Evolutionary conservation across 2,329 filamentous ascomycete genomes (phyloP).

Genomic region (Colletotrichum acutatum): DNA sequence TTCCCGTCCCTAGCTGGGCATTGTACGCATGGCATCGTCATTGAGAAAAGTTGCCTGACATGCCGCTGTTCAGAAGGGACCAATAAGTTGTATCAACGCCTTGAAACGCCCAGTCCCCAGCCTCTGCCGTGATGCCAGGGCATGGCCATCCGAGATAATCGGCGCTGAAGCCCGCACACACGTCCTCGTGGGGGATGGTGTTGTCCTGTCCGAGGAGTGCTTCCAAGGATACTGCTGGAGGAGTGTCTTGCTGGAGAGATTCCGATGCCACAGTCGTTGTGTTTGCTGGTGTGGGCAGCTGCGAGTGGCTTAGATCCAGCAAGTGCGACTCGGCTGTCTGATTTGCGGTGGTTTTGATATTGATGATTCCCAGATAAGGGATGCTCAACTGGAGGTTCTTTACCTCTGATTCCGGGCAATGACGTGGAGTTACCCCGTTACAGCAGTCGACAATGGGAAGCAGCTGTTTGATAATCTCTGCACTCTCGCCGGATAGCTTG

Average conservation of each 20-base stretch:
- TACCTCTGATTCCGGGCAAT: conserved; percentile 32
- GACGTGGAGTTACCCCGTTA: conserved; percentile 5
- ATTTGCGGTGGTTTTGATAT: conserved; percentile 44
- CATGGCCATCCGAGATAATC: conserved; percentile 30
- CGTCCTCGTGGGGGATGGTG: conserved; percentile 19
- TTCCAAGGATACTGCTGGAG: conserved; percentile 29
- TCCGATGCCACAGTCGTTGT: conserved; percentile 25
- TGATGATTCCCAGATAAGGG: conserved; percentile 59
- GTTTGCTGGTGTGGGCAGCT: conserved; percentile 24
- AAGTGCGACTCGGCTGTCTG: background rate
- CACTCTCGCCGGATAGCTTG: conserved; percentile 53
- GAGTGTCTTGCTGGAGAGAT: background rate
- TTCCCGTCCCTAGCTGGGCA: background rate
- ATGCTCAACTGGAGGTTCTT: conserved; percentile 52
- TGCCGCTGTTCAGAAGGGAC: conserved; percentile 44
- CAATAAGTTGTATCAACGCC: conserved; percentile 52
- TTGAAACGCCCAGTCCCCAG: conserved; percentile 53
- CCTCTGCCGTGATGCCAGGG: conserved; percentile 45
- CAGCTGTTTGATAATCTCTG: conserved; percentile 55
- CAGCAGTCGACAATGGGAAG: conserved; percentile 51
- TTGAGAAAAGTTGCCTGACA: background rate
- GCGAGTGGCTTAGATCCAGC: conserved; percentile 21
- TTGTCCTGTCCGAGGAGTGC: background rate
- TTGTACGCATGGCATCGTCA: background rate
- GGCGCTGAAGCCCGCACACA: conserved; percentile 35